These are phyloP conservation scores for Ophiosphaerella narmari DNA, from an alignment of 2,329 filamentous ascomycete species.

Conservation along the genomic window DNA sequence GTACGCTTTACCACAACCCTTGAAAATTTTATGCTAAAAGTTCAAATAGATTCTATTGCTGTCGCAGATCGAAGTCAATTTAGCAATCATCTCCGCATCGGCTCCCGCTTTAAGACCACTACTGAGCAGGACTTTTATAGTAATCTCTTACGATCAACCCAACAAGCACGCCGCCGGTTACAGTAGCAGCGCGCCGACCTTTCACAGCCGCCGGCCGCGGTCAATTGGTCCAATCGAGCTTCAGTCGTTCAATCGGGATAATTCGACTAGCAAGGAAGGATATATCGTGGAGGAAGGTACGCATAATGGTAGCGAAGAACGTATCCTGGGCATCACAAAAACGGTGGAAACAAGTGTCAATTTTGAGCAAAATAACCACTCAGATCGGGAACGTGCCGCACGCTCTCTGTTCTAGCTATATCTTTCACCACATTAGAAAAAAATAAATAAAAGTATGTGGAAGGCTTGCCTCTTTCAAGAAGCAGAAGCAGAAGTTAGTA, in stretches of 20 bases:
- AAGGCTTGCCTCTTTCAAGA: too few species aligned
- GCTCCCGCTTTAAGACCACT: constrained; percentile 46
- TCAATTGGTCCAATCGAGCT: constrained; percentile 12
- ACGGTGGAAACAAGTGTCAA: constrained; percentile 7
- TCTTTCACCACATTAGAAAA: too few species aligned
- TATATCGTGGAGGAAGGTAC: background rate
- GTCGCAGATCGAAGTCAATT: constrained; percentile 49
- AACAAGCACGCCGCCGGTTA: background rate
- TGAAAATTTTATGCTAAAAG: background rate
- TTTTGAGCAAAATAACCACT: background rate
- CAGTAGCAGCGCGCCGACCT: background rate
- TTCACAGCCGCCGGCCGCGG: background rate
- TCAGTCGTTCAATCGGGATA: constrained; percentile 2
- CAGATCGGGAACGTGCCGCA: background rate
- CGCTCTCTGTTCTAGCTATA: background rate
- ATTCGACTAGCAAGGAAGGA: constrained; percentile 1
- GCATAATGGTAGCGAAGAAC: constrained; percentile 14
- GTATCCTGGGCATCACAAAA: constrained; percentile 18
- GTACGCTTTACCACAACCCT: constrained; percentile 1
- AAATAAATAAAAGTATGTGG: too few species aligned
- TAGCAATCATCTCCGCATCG: constrained; percentile 48
- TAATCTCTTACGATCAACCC: constrained; percentile 3
- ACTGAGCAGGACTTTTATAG: constrained; percentile 21
- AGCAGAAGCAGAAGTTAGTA: too few species aligned
- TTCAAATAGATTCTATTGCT: constrained; percentile 36